Base-by-base conservation (phyloP, 73 alveolate species). In the Stentor roeselii region DNA sequence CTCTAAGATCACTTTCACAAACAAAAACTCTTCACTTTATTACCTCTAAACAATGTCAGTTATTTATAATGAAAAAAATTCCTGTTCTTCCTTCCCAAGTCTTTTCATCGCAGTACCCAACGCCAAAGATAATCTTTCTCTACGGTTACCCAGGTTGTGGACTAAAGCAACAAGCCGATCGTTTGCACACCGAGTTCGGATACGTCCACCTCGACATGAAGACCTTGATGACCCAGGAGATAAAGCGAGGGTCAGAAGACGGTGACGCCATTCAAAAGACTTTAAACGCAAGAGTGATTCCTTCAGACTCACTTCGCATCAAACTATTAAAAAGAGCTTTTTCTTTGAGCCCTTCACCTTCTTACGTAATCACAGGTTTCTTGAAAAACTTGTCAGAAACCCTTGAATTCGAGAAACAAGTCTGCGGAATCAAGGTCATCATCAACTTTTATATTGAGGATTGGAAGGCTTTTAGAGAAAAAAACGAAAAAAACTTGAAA, bases 121-220 rank as follows among this genome's bases (percentile, higher is more conserved):
- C 59, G 35, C 93, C 93, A 36, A 87, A 87, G 61, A 87, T 87
- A 31, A 84, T 86, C 3, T 87, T 89, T 58, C 76, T 89, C 31
- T 82, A 86, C 74, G 91, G 91, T 82, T 88, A 87, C 15, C 93
- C 95, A 11, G 93, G 88, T 4, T 87, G 90, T 42, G 95, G 95
- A 38, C 86, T 87, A 75, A 90, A 90, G 37, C 86, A 91, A 37
- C 88, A 77, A 42, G 89, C 93, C 40, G 87, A 78, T 27, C 67
- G 84, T 59, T 60, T 89, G 61, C 83, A 59, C n/a, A 89, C 89
- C 78, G 95, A 89, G 76, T 82, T 50, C 59, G 89, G 89, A 61
- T 87, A 87, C 60, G 59, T 59, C 59, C 93, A 87, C 39, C 75
- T 89, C 39, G 86, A 91, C 36, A 59, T 78, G 36, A 89, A 89